A percentile compares a stretch with the other conserved stretches of the same genome.
phyloP scores from a whole-genome alignment of 495 filamentous ascomycete genomes.

The Neurospora pannonica region DNA sequence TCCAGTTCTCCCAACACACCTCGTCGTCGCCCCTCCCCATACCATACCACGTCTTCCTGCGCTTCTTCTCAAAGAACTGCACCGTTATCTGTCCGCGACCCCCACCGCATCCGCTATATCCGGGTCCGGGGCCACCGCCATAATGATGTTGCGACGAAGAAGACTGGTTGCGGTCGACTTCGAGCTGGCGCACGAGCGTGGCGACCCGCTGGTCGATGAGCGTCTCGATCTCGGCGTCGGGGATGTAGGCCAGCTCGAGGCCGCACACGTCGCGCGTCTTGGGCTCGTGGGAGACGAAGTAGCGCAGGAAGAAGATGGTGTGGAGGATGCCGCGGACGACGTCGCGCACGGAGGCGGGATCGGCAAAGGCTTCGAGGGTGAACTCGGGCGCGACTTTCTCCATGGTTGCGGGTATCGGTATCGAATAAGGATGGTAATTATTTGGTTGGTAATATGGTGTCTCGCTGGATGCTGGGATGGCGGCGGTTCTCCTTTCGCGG shows the following conservation, averaged over 20 bases:
- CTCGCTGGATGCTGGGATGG: background rate
- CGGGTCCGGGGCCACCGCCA: conserved; percentile 2
- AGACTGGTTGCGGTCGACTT: conserved; percentile 32
- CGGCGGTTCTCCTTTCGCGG: background rate
- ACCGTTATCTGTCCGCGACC: conserved; percentile 76
- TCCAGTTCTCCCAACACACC: conserved; percentile 95
- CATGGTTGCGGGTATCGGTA: conserved; percentile 27
- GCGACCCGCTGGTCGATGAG: conserved; percentile 81
- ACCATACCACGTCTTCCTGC: conserved; percentile 72
- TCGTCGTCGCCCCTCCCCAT: conserved; percentile 70
- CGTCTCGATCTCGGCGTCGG: conserved; percentile 83
- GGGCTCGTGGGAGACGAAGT: conserved; percentile 82
- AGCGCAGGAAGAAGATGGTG: conserved; percentile 98
- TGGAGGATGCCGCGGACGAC: conserved; percentile 91
- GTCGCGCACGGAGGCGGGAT: conserved; percentile 74
- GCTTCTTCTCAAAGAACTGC: conserved; percentile 89
- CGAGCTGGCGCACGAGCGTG: conserved; percentile 59
- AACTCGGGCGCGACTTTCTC: conserved; percentile 64
- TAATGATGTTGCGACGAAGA: conserved; percentile 7
- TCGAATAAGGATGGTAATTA: background rate
- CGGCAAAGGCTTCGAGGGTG: conserved; percentile 75
- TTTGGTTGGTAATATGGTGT: background rate
- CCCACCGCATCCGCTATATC: conserved; percentile 3
- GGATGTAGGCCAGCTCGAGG: conserved; percentile 79
- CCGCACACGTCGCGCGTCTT: conserved; percentile 83